Evolutionary conservation across 768 basidiomycete species (phyloP), one percentile per base, ranked within the genome.

Genomic region (Naganishia vaughanmartiniae): DNA sequence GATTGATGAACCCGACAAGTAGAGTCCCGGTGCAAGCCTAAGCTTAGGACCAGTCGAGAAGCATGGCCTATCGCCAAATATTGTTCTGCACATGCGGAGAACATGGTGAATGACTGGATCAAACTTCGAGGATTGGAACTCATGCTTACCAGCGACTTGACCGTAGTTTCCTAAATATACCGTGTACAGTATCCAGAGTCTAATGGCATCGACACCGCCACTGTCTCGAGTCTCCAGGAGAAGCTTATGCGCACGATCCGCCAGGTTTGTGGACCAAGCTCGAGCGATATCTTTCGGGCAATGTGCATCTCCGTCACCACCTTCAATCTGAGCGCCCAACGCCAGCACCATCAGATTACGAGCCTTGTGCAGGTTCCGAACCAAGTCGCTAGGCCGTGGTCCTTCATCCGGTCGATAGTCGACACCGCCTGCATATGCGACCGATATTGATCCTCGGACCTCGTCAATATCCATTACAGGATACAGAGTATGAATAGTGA

Each of bases 261-360:
- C 54, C 60, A 70, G 24, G 5, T 63, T n/a, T 30, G 65, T 60
- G 31, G 58, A 65, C 60, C 69, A 70, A 1, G 69, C 58, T 4
- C 63, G 39, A 30, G 69, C 69, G 3, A 70, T 45, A 11, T 65
- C 63, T 53, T 70, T 70, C 21, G 57, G 69, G 26, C 69, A 70
- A 15, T 70, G 51, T 17, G 69, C 69, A 55, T 70, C 69, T 26
- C 60, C 69, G 53, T 70, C 69, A 11, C 69, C 69, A 7, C 58
- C 69, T 45, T 70, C 69, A n/a, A 70, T 70, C 63, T 70, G 69
- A 30, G 69, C 69, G 21, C 69, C 69, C 28, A 70, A 26, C 19
- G 69, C 69, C 21, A 70, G 33, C 14, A 70, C 69, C 48, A 70
- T 65, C 1, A 70, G 42, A 53, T 70, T 51, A 15, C 69, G 36